phyloP scores from a whole-genome alignment of 768 basidiomycete species.

The Leccinellum luteum region DNA sequence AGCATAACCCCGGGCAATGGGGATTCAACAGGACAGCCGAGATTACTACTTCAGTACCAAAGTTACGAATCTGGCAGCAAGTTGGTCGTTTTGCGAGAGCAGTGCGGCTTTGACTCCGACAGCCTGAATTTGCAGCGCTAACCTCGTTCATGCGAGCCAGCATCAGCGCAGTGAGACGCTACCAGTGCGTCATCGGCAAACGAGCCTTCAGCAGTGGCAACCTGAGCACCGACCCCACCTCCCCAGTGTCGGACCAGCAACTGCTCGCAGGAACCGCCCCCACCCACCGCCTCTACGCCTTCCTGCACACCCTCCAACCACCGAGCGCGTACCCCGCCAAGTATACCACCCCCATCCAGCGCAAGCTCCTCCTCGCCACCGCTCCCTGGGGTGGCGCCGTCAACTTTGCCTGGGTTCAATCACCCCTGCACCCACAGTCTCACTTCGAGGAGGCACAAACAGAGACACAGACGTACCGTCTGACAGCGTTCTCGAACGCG shows the following conservation, averaged over 20 bases:
- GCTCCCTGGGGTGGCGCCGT: constrained; percentile 51
- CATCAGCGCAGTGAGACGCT: not conserved
- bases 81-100: too few relatives aligned
- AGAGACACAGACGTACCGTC: constrained; percentile 28
- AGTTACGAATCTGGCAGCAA: too few relatives aligned
- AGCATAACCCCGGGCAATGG: too few relatives aligned
- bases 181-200: not conserved
- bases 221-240: not conserved
- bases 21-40: too few relatives aligned
- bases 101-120: not conserved
- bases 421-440: constrained; percentile 12
- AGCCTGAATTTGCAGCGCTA: not conserved
- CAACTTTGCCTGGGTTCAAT: constrained; percentile 57
- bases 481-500: constrained; percentile 51
- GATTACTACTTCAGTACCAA: too few relatives aligned
- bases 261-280: constrained; percentile 48
- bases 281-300: constrained; percentile 51
- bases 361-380: constrained; percentile 42
- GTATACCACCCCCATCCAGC: constrained; percentile 13
- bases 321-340: constrained; percentile 49
- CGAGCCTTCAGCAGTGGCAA: not conserved
- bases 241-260: constrained; percentile 19
- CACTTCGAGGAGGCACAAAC: constrained; percentile 4
- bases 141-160: not conserved
- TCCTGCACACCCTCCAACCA: constrained; percentile 50